A percentile compares a stretch with the other conserved stretches of the same genome.
These are phyloP conservation scores for Ustilago loliicola DNA, from an alignment of 1,284 basidiomycete species.

Conservation along the genomic window DNA sequence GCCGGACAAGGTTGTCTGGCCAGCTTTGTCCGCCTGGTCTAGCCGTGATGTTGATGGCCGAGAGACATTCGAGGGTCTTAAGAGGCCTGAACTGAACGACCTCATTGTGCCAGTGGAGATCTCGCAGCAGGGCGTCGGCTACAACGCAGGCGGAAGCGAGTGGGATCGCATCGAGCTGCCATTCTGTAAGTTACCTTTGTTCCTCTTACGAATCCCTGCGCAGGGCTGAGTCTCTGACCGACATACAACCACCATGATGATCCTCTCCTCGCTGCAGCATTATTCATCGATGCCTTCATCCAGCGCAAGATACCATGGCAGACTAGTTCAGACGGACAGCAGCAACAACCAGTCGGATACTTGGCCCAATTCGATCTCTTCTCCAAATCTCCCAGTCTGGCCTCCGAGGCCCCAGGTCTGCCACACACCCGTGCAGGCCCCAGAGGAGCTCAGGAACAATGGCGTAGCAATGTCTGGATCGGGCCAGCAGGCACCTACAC, in stretches of 20 bases:
- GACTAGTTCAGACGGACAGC: not conserved
- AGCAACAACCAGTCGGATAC: slow-evolving; percentile 44
- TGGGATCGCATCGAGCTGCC: slow-evolving; percentile 58
- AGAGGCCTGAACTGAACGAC: slow-evolving; percentile 22
- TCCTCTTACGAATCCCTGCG: not conserved
- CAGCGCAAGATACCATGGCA: slow-evolving; percentile 47
- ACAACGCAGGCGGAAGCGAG: slow-evolving; percentile 35
- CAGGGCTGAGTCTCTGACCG: not conserved
- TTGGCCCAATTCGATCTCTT: slow-evolving; percentile 57
- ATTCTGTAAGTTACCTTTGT: slow-evolving; percentile 18
- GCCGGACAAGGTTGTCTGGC: slow-evolving; percentile 43
- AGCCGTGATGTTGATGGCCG: slow-evolving; percentile 18
- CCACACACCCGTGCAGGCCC: slow-evolving; percentile 53
- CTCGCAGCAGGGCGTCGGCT: slow-evolving; percentile 40
- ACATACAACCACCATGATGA: not conserved
- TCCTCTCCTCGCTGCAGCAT: not conserved
- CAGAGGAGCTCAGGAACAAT: slow-evolving; percentile 48
- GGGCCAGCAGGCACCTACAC: slow-evolving; percentile 54
- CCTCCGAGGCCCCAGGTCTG: slow-evolving; percentile 44
- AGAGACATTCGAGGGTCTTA: slow-evolving; percentile 48
- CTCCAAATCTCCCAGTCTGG: slow-evolving; percentile 29
- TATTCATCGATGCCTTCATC: slow-evolving; percentile 60
- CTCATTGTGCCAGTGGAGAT: slow-evolving; percentile 52
- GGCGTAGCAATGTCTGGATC: slow-evolving; percentile 59
- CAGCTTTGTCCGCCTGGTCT: slow-evolving; percentile 43